Evolutionary conservation across 768 basidiomycete species (phyloP), one percentile per base, ranked within the genome.

Genomic region (Trametes coccinea): DNA sequence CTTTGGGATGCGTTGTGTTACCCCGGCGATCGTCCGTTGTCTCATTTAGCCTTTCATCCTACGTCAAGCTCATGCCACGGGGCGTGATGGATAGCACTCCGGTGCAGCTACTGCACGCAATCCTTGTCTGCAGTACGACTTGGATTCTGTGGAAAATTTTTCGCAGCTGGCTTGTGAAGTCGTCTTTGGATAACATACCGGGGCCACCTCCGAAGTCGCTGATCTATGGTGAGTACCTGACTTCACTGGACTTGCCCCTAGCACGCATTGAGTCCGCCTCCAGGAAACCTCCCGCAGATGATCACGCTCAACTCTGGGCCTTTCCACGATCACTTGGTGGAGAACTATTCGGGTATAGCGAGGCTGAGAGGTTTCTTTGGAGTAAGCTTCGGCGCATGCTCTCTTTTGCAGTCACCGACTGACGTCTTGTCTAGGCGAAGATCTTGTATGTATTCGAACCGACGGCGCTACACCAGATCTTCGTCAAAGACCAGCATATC

Each of bases 401-500:
- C 10, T 43, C 7, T n/a, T 0, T 43, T 43, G 41, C 9, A 43
- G 41, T 43, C 8, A 37, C 34, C 34, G 6, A 5, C 41, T 43
- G 41, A 43, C 41, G 41, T n/a, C 7, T 14, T 43, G n/a, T 22
- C 22, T 43, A 43, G 41, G 4, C 41, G 5, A 14, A 43, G 5
- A 43, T 43, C 41, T 16, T 43, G 41, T 43, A 43, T 43, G 39
- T 43, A 13, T 43, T 43, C 41, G 41, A 43, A 16, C 41, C 41
- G 14, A 43, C 4, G 4, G 67, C 68, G 14, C 51, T 67, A 17
- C 63, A 65, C 34, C 55, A 55, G 8, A 69, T 69, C 13, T 13
- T 62, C 10, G 48, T 69, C 46, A 69, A 69, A 49, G 64, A 67
- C 16, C 63, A 67, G 53, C 53, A 65, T 27, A 52, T 63, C 27